Evolutionary conservation across 2,329 filamentous ascomycete genomes (phyloP).

Genomic region (Fusarium kyushuense): DNA sequence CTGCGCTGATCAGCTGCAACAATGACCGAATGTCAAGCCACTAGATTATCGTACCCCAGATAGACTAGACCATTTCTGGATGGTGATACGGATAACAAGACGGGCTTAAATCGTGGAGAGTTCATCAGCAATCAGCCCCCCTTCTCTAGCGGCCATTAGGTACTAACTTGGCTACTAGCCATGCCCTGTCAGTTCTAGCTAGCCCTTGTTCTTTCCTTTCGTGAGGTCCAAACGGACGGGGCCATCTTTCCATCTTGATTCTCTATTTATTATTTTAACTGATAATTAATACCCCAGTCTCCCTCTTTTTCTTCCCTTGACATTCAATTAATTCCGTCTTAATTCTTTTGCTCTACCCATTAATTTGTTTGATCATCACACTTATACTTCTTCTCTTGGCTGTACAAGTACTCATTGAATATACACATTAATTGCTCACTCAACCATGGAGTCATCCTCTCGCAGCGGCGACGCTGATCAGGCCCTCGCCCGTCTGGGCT

Average conservation of each 20-base stretch:
- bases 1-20: conserved; percentile 21
- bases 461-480: conserved; percentile 53
- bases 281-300: conserved; percentile 26
- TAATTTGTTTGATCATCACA: neutral
- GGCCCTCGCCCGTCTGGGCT: conserved; percentile 61
- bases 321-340: neutral
- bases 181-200: neutral
- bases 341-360: neutral
- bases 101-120: conserved; percentile 33
- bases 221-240: conserved; percentile 7
- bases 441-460: conserved; percentile 30
- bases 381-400: neutral
- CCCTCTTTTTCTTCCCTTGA: neutral
- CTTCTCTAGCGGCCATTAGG: conserved; percentile 6
- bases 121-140: conserved; percentile 14
- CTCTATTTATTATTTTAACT: conserved; percentile 18
- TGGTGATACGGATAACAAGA: conserved; percentile 25
- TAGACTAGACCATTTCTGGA: conserved; percentile 33
- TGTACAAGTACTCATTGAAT: neutral
- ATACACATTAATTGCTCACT: neutral
- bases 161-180: neutral
- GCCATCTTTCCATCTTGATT: conserved; percentile 23
- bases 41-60: conserved; percentile 33
- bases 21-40: conserved; percentile 23
- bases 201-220: conserved; percentile 1